Percentiles rank a stretch among this genome's conserved stretches.
phyloP scores from a whole-genome alignment of 2,329 filamentous ascomycete genomes.

The Pseudogymnoascus sp. region DNA sequence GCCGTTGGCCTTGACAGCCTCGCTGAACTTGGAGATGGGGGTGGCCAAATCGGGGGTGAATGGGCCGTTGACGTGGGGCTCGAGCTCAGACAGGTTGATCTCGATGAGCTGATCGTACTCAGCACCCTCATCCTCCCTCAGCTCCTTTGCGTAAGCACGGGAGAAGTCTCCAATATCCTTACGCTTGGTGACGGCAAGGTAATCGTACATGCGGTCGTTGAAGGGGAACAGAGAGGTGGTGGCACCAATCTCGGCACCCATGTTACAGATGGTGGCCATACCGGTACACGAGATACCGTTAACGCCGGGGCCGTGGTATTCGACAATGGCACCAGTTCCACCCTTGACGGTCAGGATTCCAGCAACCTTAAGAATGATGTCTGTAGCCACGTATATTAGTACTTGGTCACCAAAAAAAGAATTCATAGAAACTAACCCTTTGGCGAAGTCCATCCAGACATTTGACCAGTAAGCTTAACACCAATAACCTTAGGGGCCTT shows the following conservation, averaged over 20 bases:
- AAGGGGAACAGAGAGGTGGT: constrained; percentile 96
- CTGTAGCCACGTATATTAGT: constrained; percentile 34
- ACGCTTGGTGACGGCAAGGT: constrained; percentile 86
- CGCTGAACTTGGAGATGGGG: constrained; percentile 94
- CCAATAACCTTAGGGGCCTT: constrained; percentile 97
- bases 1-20: constrained; percentile 85
- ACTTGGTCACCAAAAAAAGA: not conserved
- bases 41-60: constrained; percentile 98
- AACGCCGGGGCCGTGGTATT: constrained; percentile 68
- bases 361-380: constrained; percentile 95
- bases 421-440: constrained; percentile 56
- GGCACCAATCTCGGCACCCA: constrained; percentile 68
- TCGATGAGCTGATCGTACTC: constrained; percentile 96
- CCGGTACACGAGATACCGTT: constrained; percentile 71
- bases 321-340: constrained; percentile 84
- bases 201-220: constrained; percentile 97
- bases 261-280: constrained; percentile 73
- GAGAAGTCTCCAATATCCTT: constrained; percentile 84
- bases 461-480: constrained; percentile 82
- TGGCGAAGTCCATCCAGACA: constrained; percentile 85
- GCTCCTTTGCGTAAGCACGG: constrained; percentile 72
- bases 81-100: constrained; percentile 88
- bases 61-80: constrained; percentile 97
- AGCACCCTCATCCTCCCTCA: constrained; percentile 78
- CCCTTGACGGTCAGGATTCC: constrained; percentile 97